Base-by-base conservation (phyloP, 1,139 yeast genomes). In the Kodamaea ohmeri region DNA sequence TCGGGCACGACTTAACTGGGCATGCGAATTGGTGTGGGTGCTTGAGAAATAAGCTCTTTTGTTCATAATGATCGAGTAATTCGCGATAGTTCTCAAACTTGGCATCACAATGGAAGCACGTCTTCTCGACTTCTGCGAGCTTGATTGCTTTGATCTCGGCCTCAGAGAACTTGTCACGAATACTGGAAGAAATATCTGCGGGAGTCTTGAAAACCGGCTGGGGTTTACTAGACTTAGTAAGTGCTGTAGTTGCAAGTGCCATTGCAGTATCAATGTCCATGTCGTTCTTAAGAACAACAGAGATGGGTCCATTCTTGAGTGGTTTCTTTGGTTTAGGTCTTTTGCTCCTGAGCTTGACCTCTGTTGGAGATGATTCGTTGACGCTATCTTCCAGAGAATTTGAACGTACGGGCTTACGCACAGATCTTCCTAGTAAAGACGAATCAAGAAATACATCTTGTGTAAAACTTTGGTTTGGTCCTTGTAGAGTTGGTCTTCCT, bases 1-100 rank as follows among this genome's bases (percentile, higher is more conserved):
- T 80, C 0, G 84, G 83, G 49, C 90, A 83, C 18, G 65, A 61
- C 11, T 56, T 52, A 31, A 73, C 68, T 0, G 80, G 80, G 50
- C 89, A 82, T 33, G 67, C 67, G 53, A 39, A 45, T 3, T 39
- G 28, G 19, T 52, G 44, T 15, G 48, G 46, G 21, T 35, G 39
- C 13, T 35, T 41, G 12, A 45, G 35, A 18, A 39, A 38, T n/a
- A 43, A 36, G 16, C 42, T 34, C 24, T 42, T 42, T 12, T 32
- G 38, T 20, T 45, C 45, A 31, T 38, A 44, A 28, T 49, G 51
- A 4, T 44, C 42, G 4, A 45, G 36, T 35, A 50, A 37, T n/a
- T 46, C 43, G 13, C 36, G 14, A 25, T 40, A 49, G 37, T 42
- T 39, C 6, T 18, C 20, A 21, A 49, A 49, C 24, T n/a, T 27